Conservation (phyloP, 257 asterid genomes). For the Solanum bulbocastanum region DNA sequence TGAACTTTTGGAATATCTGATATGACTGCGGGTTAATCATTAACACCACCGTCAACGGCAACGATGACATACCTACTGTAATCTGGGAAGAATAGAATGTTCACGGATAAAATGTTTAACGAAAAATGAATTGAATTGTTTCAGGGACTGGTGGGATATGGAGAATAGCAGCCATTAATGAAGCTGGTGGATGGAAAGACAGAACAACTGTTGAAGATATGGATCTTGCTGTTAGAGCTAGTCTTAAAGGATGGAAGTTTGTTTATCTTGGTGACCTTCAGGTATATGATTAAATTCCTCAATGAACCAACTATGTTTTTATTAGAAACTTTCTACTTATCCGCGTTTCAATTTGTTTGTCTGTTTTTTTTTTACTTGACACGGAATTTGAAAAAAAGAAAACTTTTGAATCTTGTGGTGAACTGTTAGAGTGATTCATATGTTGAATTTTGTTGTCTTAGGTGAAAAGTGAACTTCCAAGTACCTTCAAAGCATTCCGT, state of each 20-base stretch:
- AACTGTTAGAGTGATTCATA: not conserved
- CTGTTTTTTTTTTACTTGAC: not conserved
- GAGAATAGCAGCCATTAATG: slow-evolving; percentile 85
- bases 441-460: not conserved
- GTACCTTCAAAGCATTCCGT: slow-evolving; percentile 91
- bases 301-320: not conserved
- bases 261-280: slow-evolving; percentile 84
- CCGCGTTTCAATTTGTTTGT: not conserved
- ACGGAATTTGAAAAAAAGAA: not conserved
- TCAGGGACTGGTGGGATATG: slow-evolving; percentile 45
- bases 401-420: not conserved
- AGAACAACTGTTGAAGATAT: slow-evolving; percentile 94
- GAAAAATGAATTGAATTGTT: not conserved
- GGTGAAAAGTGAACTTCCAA: slow-evolving; percentile 92
- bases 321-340: not conserved
- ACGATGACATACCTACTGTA: not conserved
- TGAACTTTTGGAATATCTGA: too few relatives aligned
- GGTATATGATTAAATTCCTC: slow-evolving; percentile 20
- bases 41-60: too few relatives aligned
- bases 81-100: not conserved
- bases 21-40: too few relatives aligned
- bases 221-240: slow-evolving; percentile 96
- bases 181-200: slow-evolving; percentile 98
- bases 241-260: slow-evolving; percentile 94
- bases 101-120: too few relatives aligned